phyloP scores from a whole-genome alignment of 192 early-diverging fungal genomes.

The Coemansia sp. region DNA sequence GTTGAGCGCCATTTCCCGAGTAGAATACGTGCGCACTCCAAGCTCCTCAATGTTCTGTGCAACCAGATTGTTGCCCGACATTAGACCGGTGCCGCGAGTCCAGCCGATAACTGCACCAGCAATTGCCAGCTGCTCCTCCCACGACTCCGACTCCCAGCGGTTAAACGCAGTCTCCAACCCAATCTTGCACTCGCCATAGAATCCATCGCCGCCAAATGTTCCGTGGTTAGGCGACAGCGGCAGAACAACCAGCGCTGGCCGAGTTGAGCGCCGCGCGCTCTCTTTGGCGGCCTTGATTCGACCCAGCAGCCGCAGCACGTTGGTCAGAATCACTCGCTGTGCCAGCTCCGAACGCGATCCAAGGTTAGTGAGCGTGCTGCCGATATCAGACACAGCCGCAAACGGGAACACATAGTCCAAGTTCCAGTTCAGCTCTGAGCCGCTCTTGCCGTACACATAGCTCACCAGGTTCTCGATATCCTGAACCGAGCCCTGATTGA shows the following conservation, averaged over 20 bases:
- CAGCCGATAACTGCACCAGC: slow-evolving; percentile 52
- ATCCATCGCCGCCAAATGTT: slow-evolving; percentile 85
- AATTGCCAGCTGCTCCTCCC: slow-evolving; percentile 84
- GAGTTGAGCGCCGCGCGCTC: too few species aligned
- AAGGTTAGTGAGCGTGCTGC: slow-evolving; percentile 76
- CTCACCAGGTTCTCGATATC: slow-evolving; percentile 61
- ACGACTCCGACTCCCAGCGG: slow-evolving; percentile 86
- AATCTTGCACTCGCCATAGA: slow-evolving; percentile 94
- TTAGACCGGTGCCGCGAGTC: slow-evolving; percentile 93
- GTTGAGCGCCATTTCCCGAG: slow-evolving; percentile 92
- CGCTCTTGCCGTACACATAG: slow-evolving; percentile 81
- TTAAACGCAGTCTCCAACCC: slow-evolving; percentile 85
- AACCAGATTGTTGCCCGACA: slow-evolving; percentile 85
- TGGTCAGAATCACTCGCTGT: slow-evolving; percentile 91
- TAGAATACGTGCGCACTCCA: slow-evolving; percentile 86
- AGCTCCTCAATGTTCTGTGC: slow-evolving; percentile 79
- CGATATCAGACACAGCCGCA: slow-evolving; percentile 84
- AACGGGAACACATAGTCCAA: slow-evolving; percentile 92
- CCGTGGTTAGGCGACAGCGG: slow-evolving; percentile 96
- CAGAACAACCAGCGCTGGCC: slow-evolving; percentile 79
- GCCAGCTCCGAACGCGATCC: slow-evolving; percentile 86
- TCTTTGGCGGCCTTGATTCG: too few species aligned
- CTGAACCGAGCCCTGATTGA: too few species aligned
- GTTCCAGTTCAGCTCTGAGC: slow-evolving; percentile 87
- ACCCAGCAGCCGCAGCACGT: slow-evolving; percentile 82